Conservation (phyloP, 805 yeast species). For the Lachancea lanzarotensis region DNA sequence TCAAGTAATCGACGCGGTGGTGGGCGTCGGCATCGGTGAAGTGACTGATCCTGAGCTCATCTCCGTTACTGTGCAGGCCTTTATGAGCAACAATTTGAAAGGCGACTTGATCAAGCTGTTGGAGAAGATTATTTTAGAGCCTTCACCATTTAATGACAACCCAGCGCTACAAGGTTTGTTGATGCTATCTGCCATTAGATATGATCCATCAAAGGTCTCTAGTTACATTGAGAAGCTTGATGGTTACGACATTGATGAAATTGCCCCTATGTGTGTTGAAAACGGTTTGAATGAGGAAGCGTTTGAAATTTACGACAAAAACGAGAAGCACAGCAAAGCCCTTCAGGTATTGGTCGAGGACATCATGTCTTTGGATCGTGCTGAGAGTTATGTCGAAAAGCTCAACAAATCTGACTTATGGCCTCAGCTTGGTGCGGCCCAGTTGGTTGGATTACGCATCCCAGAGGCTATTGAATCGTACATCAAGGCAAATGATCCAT, state of each 20-base stretch:
- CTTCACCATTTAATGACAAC: conserved; percentile 94
- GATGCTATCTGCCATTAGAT: conserved; percentile 90
- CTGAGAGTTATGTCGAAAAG: conserved; percentile 87
- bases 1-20: conserved; percentile 87
- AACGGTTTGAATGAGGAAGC: conserved; percentile 91
- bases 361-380: conserved; percentile 90
- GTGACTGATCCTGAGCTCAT: conserved; percentile 88
- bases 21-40: conserved; percentile 94
- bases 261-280: conserved; percentile 86
- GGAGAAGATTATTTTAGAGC: conserved; percentile 94
- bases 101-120: conserved; percentile 87
- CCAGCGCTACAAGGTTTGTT: conserved; percentile 90
- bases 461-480: conserved; percentile 90
- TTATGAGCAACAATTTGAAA: conserved; percentile 92
- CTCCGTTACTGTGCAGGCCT: conserved; percentile 87
- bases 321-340: conserved; percentile 71
- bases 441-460: conserved; percentile 85
- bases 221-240: conserved; percentile 84
- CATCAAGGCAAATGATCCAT: conserved; percentile 85
- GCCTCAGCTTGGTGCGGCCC: conserved; percentile 95
- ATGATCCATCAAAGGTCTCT: conserved; percentile 79
- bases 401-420: conserved; percentile 80
- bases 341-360: conserved; percentile 88
- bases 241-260: conserved; percentile 86
- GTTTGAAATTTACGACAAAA: conserved; percentile 81